A percentile compares a stretch with the other conserved stretches of the same genome.
phyloP scores from a whole-genome alignment of 768 basidiomycete genomes.

The Rhodosporidiobolus sp. region DNA sequence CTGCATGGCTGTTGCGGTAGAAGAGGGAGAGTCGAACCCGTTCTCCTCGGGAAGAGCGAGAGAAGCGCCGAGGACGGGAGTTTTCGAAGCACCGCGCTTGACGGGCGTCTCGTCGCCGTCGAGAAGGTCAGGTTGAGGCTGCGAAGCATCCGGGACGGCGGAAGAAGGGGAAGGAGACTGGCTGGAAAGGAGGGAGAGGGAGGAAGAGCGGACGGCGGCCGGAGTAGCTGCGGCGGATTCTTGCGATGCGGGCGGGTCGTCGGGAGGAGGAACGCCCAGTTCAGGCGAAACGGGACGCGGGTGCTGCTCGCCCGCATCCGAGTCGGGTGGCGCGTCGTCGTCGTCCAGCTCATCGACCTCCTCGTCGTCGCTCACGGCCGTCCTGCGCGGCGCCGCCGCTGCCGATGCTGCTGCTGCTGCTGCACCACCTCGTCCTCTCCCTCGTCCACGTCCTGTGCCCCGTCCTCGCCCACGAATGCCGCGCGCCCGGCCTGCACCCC shows the following conservation, averaged over 20 bases:
- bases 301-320: neutral
- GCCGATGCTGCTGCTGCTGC: neutral
- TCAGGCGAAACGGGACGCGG: slow-evolving; percentile 9
- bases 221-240: neutral
- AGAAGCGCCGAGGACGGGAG: too few species aligned
- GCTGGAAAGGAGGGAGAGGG: neutral
- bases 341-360: neutral
- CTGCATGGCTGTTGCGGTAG: neutral
- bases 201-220: slow-evolving; percentile 7
- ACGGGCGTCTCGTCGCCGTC: neutral
- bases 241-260: neutral
- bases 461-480: neutral
- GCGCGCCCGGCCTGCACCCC: too few species aligned
- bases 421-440: neutral
- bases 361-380: neutral
- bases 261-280: neutral
- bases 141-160: neutral
- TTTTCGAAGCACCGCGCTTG: neutral
- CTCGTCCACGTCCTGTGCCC: neutral
- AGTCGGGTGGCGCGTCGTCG: neutral
- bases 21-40: neutral
- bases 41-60: too few species aligned
- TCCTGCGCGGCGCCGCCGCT: too few species aligned
- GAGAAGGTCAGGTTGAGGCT: too few species aligned
- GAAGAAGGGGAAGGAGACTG: neutral